phyloP scores from a whole-genome alignment of 306 rosid genomes.

The Acmispon strigosus region DNA sequence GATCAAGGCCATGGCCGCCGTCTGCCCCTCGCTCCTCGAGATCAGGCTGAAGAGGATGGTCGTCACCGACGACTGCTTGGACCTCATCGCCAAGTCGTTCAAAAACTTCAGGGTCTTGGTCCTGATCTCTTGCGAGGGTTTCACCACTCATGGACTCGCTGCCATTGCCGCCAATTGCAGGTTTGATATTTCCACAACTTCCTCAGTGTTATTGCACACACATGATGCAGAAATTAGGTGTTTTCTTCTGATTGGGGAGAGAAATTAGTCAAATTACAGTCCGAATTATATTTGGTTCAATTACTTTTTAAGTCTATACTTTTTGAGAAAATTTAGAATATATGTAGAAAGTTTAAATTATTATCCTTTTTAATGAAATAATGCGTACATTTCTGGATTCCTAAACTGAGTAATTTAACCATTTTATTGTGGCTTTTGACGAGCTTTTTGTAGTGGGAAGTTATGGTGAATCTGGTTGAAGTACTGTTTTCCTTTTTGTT shows the following conservation, averaged over 20 bases:
- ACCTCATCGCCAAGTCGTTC: slow-evolving; percentile 75
- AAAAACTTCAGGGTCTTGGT: slow-evolving; percentile 72
- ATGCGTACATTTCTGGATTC: too few relatives aligned
- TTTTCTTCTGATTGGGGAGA: neutral
- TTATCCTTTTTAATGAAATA: too few relatives aligned
- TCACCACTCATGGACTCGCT: slow-evolving; percentile 82
- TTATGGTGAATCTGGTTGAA: neutral
- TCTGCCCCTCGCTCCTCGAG: slow-evolving; percentile 76
- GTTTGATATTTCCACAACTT: neutral
- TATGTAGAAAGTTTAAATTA: too few relatives aligned
- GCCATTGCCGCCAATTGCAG: slow-evolving; percentile 98
- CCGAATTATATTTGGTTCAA: neutral
- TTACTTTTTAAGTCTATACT: neutral
- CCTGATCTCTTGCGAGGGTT: slow-evolving; percentile 80
- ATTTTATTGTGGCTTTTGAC: neutral
- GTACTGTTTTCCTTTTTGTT: neutral
- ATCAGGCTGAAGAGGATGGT: slow-evolving; percentile 96
- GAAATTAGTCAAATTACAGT: neutral
- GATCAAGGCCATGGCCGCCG: slow-evolving; percentile 72
- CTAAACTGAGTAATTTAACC: neutral
- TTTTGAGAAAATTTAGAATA: neutral
- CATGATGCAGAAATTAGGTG: too few relatives aligned
- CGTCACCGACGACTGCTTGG: slow-evolving; percentile 66
- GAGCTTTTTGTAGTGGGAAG: neutral
- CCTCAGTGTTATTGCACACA: neutral